Evolutionary conservation across 169 alveolate genomes (phyloP), one percentile per base, ranked within the genome.

Genomic region (Cryptosporidium sp.): DNA sequence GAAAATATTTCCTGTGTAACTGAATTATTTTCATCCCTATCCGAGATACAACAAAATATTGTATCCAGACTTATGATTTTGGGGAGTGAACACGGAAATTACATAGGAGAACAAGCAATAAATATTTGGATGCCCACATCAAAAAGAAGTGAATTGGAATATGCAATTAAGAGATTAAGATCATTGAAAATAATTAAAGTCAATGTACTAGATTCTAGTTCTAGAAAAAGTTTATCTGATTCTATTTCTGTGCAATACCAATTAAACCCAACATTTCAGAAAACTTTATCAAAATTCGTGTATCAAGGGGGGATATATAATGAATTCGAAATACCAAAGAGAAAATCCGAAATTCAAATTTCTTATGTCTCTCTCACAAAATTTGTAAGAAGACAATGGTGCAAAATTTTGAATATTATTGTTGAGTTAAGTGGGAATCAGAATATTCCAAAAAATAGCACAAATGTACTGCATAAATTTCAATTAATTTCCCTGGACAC

Each of bases 381-480:
- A n/a, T 80, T 80, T 80, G 71, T 67, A 14, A 61, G 74, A 80
- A 62, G 26, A 48, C 18, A 80, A 33, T 80, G 89, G 89, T 62
- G 26, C 31, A 80, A 80, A 45, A 37, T 80, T 43, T 80, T 80
- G 52, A 67, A 80, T 43, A 80, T 80, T 0, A 80, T 80, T 37
- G 89, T 80, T 62, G 80, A 80, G 50, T 29, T 80, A 14, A 80
- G 89, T 62, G 89, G 89, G 0, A 37, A 62, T 45, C 55, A 52
- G 35, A 69, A 51, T 58, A 2, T 16, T 58, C 23, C 71, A 55
- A 59, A 55, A 51, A 41, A 41, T 0, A 62, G 37, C 39, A 37
- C 10, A 41, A 80, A 43, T 37, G 26, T 21, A 21, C 7, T 51
- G 2, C 1, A 37, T 23, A 45, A 37, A 21, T 43, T 70, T 26